These are phyloP conservation scores for Ceratocystis colombiana DNA, from an alignment of 2,329 filamentous ascomycete genomes.

Conservation along the genomic window DNA sequence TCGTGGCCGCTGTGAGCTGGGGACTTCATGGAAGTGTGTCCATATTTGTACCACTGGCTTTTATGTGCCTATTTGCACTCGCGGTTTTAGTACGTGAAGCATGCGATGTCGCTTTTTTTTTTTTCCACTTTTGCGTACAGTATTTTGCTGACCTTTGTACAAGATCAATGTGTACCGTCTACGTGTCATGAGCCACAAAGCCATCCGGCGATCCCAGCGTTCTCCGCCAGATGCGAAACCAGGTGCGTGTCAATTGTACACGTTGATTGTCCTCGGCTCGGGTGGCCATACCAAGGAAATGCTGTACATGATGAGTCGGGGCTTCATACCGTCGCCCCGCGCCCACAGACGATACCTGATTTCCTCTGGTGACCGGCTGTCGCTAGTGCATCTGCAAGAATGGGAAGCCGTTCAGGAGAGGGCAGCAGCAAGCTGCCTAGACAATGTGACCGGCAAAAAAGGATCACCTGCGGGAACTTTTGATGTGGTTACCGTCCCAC, in stretches of 20 bases:
- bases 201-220: not conserved
- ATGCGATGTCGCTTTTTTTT: not conserved
- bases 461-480: conserved; percentile 39
- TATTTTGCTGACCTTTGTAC: not conserved
- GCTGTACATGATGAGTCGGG: conserved; percentile 65
- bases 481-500: conserved; percentile 57
- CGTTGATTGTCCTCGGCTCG: conserved; percentile 61
- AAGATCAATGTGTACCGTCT: conserved; percentile 19
- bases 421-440: conserved; percentile 3
- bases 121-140: not conserved
- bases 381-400: conserved; percentile 55
- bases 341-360: conserved; percentile 40
- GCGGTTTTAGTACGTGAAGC: conserved; percentile 15
- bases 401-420: conserved; percentile 26
- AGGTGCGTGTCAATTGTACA: conserved; percentile 18
- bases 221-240: not conserved
- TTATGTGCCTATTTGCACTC: not conserved
- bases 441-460: not conserved
- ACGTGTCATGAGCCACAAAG: not conserved
- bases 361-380: conserved; percentile 41
- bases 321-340: conserved; percentile 49
- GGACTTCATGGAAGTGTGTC: conserved; percentile 10
- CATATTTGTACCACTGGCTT: not conserved
- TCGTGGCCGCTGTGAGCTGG: conserved; percentile 11
- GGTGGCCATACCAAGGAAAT: conserved; percentile 95